A percentile compares a stretch with the other conserved stretches of the same genome.
Evolutionary conservation across 148 eudicot species (phyloP).

Genomic region (Beta vulgaris): DNA sequence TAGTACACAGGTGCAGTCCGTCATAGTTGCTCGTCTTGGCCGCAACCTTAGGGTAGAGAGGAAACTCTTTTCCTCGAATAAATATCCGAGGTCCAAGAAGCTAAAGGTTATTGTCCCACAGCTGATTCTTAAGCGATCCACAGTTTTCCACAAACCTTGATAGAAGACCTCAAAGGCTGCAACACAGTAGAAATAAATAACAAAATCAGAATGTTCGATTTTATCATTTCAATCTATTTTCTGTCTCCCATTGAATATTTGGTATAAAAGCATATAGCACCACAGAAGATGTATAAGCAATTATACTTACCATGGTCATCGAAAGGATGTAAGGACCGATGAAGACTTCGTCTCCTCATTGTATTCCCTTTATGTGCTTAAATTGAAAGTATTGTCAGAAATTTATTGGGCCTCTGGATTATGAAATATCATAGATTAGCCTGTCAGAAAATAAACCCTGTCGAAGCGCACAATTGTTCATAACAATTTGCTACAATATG

Average conservation of each 20-base stretch:
- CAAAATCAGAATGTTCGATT: not conserved
- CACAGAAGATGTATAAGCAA: too few species aligned
- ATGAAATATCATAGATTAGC: not conserved
- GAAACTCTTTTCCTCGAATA: conserved; percentile 52
- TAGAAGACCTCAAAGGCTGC: conserved; percentile 82
- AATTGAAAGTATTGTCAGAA: not conserved
- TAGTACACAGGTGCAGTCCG: conserved; percentile 73
- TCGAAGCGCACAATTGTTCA: not conserved
- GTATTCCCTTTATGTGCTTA: not conserved
- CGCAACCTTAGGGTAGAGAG: conserved; percentile 62
- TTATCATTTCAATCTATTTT: not conserved
- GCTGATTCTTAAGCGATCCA: conserved; percentile 59
- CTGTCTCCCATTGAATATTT: not conserved
- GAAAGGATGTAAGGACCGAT: conserved; percentile 36
- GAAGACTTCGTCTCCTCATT: conserved; percentile 30
- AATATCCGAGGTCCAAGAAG: conserved; percentile 46
- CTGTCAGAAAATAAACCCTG: not conserved
- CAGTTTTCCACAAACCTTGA: conserved; percentile 56
- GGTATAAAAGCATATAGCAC: not conserved
- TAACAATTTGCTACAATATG: not conserved
- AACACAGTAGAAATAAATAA: conserved; percentile 5
- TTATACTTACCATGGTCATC: conserved; percentile 45
- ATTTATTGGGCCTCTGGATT: conserved; percentile 1
- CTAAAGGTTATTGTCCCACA: conserved; percentile 49
- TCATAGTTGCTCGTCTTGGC: conserved; percentile 64